A percentile compares a stretch with the other conserved stretches of the same genome.
These are phyloP conservation scores for Penicillium rolfsii DNA, from an alignment of 2,329 filamentous ascomycete species.

Conservation along the genomic window DNA sequence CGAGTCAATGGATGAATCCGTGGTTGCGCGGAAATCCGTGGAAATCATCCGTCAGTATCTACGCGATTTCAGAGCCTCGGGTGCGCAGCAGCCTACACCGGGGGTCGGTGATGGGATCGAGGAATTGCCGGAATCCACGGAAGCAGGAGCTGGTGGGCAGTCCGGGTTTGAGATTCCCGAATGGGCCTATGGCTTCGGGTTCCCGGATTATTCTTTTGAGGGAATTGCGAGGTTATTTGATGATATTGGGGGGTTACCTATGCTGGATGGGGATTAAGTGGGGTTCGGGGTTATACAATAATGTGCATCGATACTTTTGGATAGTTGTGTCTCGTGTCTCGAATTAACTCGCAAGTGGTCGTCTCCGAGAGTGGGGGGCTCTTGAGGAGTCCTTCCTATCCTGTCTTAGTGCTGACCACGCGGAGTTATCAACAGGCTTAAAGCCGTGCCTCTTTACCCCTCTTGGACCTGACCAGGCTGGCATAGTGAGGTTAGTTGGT, in stretches of 20 bases:
- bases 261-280: constrained; percentile 32
- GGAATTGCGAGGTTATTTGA: constrained; percentile 41
- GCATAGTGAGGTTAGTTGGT: background rate
- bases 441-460: background rate
- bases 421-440: background rate
- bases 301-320: background rate
- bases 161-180: constrained; percentile 37
- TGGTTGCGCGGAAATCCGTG: constrained; percentile 46
- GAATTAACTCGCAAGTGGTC: background rate
- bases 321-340: background rate
- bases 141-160: constrained; percentile 14
- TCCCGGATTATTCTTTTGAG: constrained; percentile 43
- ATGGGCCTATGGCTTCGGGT: constrained; percentile 42
- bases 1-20: constrained; percentile 48
- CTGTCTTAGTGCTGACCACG: background rate
- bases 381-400: background rate
- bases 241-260: constrained; percentile 37
- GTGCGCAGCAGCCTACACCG: constrained; percentile 13
- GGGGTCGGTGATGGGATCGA: constrained; percentile 8
- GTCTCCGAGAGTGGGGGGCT: background rate
- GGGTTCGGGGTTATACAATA: background rate
- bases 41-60: constrained; percentile 42
- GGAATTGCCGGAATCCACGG: constrained; percentile 12
- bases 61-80: constrained; percentile 31
- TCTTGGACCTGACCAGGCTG: background rate